Percentiles rank a stretch among this genome's conserved stretches.
phyloP scores from a whole-genome alignment of 2,329 filamentous ascomycete genomes.

The Neonectria punicea region DNA sequence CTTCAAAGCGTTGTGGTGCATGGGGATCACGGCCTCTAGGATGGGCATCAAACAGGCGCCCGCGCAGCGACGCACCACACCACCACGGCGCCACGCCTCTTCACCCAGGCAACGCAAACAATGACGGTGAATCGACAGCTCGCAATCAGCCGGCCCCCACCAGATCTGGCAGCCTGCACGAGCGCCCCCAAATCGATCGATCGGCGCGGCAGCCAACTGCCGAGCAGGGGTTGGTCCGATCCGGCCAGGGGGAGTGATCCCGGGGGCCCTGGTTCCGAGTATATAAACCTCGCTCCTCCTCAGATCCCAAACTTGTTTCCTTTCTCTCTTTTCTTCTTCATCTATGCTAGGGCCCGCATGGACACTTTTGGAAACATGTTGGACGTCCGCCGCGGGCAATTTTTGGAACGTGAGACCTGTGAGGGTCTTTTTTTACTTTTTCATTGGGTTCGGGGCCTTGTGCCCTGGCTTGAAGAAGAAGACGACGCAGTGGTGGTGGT shows the following conservation, averaged over 20 bases:
- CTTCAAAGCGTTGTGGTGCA: background rate
- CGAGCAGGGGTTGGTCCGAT: background rate
- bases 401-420: constrained; percentile 23
- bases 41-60: background rate
- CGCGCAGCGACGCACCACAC: background rate
- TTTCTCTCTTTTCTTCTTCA: constrained; percentile 7
- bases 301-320: background rate
- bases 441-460: constrained; percentile 33
- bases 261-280: background rate
- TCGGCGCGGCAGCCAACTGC: background rate
- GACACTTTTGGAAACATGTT: background rate
- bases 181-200: background rate
- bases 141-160: background rate
- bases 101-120: background rate
- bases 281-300: constrained; percentile 11
- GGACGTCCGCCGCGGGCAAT: constrained; percentile 6
- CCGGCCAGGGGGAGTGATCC: constrained; percentile 12
- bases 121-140: background rate
- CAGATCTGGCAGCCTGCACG: background rate
- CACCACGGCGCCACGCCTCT: background rate
- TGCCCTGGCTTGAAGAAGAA: constrained; percentile 37
- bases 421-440: constrained; percentile 10
- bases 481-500: background rate
- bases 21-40: constrained; percentile 17
- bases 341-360: background rate